Evolutionary conservation across 2,329 filamentous ascomycete species (phyloP).

Genomic region (Aureobasidium sp.): DNA sequence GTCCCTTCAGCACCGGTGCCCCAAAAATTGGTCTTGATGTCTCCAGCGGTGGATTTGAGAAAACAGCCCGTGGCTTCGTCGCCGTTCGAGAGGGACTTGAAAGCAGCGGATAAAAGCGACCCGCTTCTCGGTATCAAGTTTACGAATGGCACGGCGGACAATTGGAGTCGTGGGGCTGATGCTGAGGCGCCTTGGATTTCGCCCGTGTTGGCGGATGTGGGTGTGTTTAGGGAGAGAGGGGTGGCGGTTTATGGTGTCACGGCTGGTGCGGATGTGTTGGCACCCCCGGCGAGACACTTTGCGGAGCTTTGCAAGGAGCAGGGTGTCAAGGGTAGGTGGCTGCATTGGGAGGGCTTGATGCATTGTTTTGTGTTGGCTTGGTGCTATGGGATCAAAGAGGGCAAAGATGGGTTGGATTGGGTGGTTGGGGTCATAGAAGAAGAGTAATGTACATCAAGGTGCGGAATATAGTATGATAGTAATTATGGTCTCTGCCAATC

Average conservation of each 20-base stretch:
- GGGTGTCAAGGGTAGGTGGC: conserved; percentile 44
- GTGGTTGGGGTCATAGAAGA: conserved; percentile 29
- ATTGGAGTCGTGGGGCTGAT: conserved; percentile 36
- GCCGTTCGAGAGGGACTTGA: conserved; percentile 25
- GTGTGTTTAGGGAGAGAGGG: conserved; percentile 28
- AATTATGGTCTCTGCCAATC: background rate
- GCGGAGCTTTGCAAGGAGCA: conserved; percentile 36
- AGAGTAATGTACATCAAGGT: background rate
- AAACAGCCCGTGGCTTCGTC: conserved; percentile 19
- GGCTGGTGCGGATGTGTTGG: conserved; percentile 45
- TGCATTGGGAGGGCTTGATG: conserved; percentile 53
- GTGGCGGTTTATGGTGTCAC: conserved; percentile 45
- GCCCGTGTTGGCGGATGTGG: conserved; percentile 37
- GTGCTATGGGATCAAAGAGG: conserved; percentile 40
- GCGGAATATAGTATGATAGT: background rate
- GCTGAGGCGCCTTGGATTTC: conserved; percentile 39
- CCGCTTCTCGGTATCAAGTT: conserved; percentile 37
- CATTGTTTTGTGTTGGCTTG: conserved; percentile 49
- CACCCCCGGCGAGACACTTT: conserved; percentile 43
- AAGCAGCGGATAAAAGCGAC: conserved; percentile 33
- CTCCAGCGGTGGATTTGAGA: conserved; percentile 42
- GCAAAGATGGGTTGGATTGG: conserved; percentile 39
- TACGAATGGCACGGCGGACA: conserved; percentile 33
- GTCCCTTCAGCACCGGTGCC: conserved; percentile 22
- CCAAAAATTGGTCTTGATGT: conserved; percentile 36